Evolutionary conservation across 805 yeast species (phyloP).

Genomic region (Candida multigemmis): DNA sequence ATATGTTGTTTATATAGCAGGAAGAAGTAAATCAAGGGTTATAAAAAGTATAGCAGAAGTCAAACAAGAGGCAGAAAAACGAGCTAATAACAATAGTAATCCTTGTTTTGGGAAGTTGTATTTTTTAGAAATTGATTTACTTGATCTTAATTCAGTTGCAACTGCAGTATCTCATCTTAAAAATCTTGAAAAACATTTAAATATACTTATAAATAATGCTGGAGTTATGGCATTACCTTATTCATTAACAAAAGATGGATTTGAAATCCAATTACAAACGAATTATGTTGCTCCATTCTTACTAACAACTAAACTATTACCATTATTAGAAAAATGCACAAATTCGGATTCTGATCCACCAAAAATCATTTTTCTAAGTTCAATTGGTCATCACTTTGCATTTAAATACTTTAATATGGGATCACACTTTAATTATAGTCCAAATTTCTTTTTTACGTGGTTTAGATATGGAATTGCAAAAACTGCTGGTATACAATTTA

Average conservation of each 20-base stretch:
- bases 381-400: constrained; percentile 22
- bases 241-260: constrained; percentile 24
- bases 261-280: constrained; percentile 33
- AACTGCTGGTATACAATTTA: constrained; percentile 20
- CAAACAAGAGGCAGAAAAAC: constrained; percentile 18
- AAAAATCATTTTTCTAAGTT: constrained; percentile 20
- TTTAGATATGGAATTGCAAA: constrained; percentile 28
- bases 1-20: constrained; percentile 25
- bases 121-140: constrained; percentile 47
- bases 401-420: constrained; percentile 15
- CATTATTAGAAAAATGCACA: constrained; percentile 14
- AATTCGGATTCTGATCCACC: constrained; percentile 13
- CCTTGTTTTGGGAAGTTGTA: constrained; percentile 41
- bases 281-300: constrained; percentile 26
- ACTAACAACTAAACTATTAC: constrained; percentile 19
- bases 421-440: constrained; percentile 13
- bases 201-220: constrained; percentile 30
- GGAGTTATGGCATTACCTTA: constrained; percentile 33
- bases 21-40: constrained; percentile 23
- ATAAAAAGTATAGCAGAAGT: constrained; percentile 23
- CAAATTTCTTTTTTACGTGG: constrained; percentile 17
- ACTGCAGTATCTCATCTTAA: constrained; percentile 16
- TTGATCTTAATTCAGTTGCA: constrained; percentile 21
- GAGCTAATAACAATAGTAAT: constrained; percentile 7
- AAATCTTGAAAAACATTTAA: constrained; percentile 15